These are phyloP conservation scores for Albophoma yamanashiensis DNA, from an alignment of 2,329 filamentous ascomycete genomes.

Conservation along the genomic window DNA sequence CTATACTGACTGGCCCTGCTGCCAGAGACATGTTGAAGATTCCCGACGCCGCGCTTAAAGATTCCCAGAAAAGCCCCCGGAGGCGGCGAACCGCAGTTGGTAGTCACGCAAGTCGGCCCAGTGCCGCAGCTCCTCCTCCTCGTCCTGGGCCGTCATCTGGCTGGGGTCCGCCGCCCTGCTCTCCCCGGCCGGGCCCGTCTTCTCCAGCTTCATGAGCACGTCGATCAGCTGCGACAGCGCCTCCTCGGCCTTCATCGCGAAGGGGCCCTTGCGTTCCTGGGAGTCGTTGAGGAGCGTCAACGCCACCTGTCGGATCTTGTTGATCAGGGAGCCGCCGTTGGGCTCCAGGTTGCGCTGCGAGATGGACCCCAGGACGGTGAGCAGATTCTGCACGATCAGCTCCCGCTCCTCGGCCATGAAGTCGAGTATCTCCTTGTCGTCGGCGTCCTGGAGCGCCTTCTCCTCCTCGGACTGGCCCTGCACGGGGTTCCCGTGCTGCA, in stretches of 20 bases:
- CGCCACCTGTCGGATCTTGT: slow-evolving; percentile 78
- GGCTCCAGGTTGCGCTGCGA: slow-evolving; percentile 77
- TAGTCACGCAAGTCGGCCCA: slow-evolving; percentile 76
- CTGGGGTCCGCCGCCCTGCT: slow-evolving; percentile 18
- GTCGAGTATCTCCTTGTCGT: slow-evolving; percentile 40
- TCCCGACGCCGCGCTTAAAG: slow-evolving; percentile 5
- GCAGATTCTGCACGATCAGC: slow-evolving; percentile 68
- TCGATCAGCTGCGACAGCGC: slow-evolving; percentile 64
- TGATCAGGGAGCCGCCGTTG: slow-evolving; percentile 55
- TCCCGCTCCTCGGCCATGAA: slow-evolving; percentile 68
- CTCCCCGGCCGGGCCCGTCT: slow-evolving; percentile 33
- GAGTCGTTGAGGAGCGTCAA: slow-evolving; percentile 61
- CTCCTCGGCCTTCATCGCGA: slow-evolving; percentile 52
- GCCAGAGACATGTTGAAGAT: background rate
- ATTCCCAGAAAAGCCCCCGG: slow-evolving; percentile 40
- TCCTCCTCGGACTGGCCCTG: slow-evolving; percentile 3
- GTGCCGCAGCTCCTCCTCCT: slow-evolving; percentile 63
- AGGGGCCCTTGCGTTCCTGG: slow-evolving; percentile 37
- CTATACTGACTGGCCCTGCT: background rate
- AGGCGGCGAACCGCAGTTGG: slow-evolving; percentile 60
- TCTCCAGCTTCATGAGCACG: slow-evolving; percentile 64
- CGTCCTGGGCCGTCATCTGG: slow-evolving; percentile 44
- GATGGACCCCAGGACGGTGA: slow-evolving; percentile 65
- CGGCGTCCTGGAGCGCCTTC: slow-evolving; percentile 25
- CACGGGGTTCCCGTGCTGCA: slow-evolving; percentile 15